These are phyloP conservation scores for Aureobasidium sp. DNA, from an alignment of 2,329 filamentous ascomycete genomes.

Conservation along the genomic window DNA sequence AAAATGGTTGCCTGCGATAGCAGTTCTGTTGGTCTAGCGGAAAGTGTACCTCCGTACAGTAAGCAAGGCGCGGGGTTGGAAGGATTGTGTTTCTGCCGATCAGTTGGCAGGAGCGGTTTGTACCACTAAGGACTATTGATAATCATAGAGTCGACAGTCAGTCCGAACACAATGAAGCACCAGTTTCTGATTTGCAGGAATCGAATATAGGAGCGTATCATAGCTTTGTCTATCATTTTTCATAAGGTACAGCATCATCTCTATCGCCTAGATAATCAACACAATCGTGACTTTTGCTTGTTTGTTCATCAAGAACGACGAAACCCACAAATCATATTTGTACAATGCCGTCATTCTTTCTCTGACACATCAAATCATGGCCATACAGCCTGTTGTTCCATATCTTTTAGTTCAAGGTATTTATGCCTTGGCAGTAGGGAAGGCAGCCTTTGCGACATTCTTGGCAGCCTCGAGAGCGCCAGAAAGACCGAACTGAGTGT, in stretches of 20 bases:
- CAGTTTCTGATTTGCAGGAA: not conserved
- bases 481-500: constrained; percentile 59
- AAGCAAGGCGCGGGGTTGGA: not conserved
- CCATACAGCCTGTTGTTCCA: not conserved
- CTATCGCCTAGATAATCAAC: not conserved
- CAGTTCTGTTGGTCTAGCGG: not conserved
- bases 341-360: constrained; percentile 1
- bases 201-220: not conserved
- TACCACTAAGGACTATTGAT: not conserved
- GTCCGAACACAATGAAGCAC: no score
- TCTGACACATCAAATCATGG: not conserved
- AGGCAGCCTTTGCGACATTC: constrained; percentile 27
- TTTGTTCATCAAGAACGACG: constrained; percentile 1
- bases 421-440: constrained; percentile 24
- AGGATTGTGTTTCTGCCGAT: not conserved
- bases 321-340: constrained; percentile 5
- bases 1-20: not conserved
- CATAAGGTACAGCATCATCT: not conserved
- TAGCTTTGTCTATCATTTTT: constrained; percentile 5
- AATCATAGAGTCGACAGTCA: no score
- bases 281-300: constrained; percentile 5
- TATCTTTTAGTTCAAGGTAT: not conserved
- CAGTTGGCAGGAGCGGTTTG: not conserved
- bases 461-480: constrained; percentile 54
- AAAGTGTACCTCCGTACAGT: not conserved